A percentile compares a stretch with the other conserved stretches of the same genome.
Conservation (phyloP, 306 rosid species). For the Herpetospermum pedunculosum region DNA sequence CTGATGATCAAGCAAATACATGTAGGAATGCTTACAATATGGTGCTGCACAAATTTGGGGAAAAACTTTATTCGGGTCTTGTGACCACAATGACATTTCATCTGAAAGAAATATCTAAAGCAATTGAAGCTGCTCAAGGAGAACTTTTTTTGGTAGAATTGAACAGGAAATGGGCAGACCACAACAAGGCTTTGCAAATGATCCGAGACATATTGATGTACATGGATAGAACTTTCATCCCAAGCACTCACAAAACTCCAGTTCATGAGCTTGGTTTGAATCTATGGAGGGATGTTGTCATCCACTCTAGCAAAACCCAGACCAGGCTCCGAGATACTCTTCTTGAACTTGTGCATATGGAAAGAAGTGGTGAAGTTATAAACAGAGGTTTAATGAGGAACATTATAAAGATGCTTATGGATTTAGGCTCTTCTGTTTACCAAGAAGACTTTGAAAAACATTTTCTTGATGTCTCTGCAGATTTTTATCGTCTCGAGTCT, state of each 20-base stretch:
- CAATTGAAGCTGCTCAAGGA: slow-evolving; percentile 63
- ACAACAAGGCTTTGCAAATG: slow-evolving; percentile 67
- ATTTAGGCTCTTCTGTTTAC: slow-evolving; percentile 64
- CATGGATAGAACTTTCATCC: slow-evolving; percentile 91
- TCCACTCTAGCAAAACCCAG: slow-evolving; percentile 54
- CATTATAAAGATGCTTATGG: slow-evolving; percentile 65
- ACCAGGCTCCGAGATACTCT: slow-evolving; percentile 44
- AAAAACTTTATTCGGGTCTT: slow-evolving; percentile 71
- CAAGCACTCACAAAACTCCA: slow-evolving; percentile 43
- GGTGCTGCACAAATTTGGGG: slow-evolving; percentile 97
- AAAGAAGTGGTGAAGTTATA: slow-evolving; percentile 67
- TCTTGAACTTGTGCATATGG: slow-evolving; percentile 49
- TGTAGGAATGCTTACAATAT: slow-evolving; percentile 87
- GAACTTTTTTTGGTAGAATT: slow-evolving; percentile 64
- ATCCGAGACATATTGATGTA: slow-evolving; percentile 77
- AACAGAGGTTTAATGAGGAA: slow-evolving; percentile 61
- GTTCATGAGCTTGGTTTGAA: slow-evolving; percentile 72
- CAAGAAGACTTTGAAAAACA: slow-evolving; percentile 57
- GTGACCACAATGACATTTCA: slow-evolving; percentile 61
- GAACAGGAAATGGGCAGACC: slow-evolving; percentile 74
- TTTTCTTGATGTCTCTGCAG: slow-evolving; percentile 61
- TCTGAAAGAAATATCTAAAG: slow-evolving; percentile 56
- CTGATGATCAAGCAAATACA: slow-evolving; percentile 13
- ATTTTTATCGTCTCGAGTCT: slow-evolving; percentile 60
- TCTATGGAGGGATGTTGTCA: slow-evolving; percentile 74